Percentiles rank a stretch among this genome's conserved stretches.
These are phyloP conservation scores for Blastobotrys ciferrii DNA, from an alignment of 1,139 yeast genomes.

Conservation along the genomic window DNA sequence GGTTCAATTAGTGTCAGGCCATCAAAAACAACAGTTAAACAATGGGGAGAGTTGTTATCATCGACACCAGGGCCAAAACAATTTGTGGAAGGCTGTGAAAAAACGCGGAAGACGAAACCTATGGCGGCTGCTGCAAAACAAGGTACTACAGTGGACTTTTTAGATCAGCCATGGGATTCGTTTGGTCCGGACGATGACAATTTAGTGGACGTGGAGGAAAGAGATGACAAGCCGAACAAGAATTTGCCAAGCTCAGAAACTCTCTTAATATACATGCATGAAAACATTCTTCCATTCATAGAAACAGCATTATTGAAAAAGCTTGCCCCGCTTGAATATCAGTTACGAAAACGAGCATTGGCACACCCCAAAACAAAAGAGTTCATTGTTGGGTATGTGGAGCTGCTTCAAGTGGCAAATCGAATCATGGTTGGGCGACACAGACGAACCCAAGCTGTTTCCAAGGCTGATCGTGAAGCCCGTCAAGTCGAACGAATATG, in stretches of 20 bases:
- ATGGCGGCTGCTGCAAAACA: background rate
- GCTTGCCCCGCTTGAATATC: constrained; percentile 10
- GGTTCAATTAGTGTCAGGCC: background rate
- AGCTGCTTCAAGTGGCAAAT: constrained; percentile 8
- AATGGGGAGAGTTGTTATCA: constrained; percentile 12
- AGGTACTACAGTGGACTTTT: background rate
- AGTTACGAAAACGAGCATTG: constrained; percentile 12
- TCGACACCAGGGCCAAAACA: constrained; percentile 8
- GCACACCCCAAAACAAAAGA: constrained; percentile 14
- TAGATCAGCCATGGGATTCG: constrained; percentile 1
- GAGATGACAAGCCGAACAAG: background rate
- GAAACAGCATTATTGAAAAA: constrained; percentile 7
- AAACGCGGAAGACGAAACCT: background rate
- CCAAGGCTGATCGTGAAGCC: constrained; percentile 13
- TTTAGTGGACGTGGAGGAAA: constrained; percentile 7
- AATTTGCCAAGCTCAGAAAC: constrained; percentile 1
- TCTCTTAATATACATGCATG: constrained; percentile 10
- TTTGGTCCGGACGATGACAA: constrained; percentile 5
- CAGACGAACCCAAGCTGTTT: background rate
- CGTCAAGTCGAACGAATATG: constrained; percentile 14
- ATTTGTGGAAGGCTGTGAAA: too few relatives aligned
- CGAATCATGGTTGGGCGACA: constrained; percentile 15
- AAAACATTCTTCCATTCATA: constrained; percentile 10
- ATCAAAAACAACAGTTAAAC: constrained; percentile 1
- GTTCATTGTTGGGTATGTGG: constrained; percentile 13